Percentiles rank a stretch among this genome's conserved stretches.
Evolutionary conservation across 108 stramenopile genomes (phyloP).

Genomic region (Cyclotella cryptica): DNA sequence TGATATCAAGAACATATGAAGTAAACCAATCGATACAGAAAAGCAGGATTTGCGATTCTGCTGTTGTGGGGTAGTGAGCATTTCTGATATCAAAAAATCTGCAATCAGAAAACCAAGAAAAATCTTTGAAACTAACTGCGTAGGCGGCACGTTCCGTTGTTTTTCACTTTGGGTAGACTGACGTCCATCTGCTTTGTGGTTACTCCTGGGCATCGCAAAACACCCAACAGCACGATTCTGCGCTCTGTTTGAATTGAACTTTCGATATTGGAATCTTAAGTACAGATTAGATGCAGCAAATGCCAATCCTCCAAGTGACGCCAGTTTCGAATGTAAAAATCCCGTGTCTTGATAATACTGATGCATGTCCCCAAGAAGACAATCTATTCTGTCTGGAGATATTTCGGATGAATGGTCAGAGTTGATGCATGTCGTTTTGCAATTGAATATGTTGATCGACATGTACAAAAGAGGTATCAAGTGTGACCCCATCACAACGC

Average conservation of each 20-base stretch:
- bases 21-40: background rate
- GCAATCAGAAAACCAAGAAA: background rate
- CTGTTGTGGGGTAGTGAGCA: background rate
- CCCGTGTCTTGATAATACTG: background rate
- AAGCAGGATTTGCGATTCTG: background rate
- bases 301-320: constrained; percentile 29
- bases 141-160: background rate
- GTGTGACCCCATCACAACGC: constrained; percentile 44
- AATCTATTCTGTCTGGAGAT: too few species aligned
- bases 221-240: background rate
- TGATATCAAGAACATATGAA: constrained; percentile 2
- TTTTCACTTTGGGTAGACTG: background rate
- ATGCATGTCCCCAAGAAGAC: too few species aligned
- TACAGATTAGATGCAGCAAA: constrained; percentile 34
- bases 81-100: background rate
- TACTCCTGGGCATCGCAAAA: background rate
- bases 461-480: constrained; percentile 38
- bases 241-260: background rate
- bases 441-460: constrained; percentile 20
- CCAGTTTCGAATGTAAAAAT: constrained; percentile 23
- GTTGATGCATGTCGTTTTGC: background rate
- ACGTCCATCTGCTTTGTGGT: background rate
- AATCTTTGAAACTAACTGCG: background rate
- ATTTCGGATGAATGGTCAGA: background rate
- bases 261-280: background rate